Evolutionary conservation across 73 alveolate species (phyloP).

Genomic region (Uronychia binucleata): DNA sequence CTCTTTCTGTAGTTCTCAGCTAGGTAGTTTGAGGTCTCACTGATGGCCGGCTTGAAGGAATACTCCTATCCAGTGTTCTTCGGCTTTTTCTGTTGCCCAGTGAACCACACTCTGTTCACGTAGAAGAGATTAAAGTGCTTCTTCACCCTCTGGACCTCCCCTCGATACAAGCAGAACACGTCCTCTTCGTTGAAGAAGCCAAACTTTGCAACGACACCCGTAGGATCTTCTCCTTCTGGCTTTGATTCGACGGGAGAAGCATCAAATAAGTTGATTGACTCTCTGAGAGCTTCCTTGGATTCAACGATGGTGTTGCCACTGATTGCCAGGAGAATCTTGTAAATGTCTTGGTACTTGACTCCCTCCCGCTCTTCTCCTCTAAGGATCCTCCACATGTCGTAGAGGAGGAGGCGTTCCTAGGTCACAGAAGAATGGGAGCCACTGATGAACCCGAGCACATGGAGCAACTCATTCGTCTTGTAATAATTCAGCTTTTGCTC

Average conservation of each 20-base stretch:
- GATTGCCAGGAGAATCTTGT: conserved; percentile 18
- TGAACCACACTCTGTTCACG: conserved; percentile 26
- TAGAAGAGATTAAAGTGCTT: conserved; percentile 23
- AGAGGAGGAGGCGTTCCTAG: conserved; percentile 30
- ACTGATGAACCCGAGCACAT: conserved; percentile 9
- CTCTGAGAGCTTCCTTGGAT: conserved; percentile 7
- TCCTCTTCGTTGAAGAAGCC: conserved; percentile 31
- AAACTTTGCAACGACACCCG: background rate
- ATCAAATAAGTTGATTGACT: background rate
- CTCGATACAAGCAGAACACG: conserved; percentile 7
- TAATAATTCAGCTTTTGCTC: background rate
- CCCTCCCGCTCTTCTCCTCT: conserved; percentile 50
- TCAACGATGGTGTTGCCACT: conserved; percentile 12
- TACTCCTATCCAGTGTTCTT: background rate
- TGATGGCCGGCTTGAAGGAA: conserved; percentile 28
- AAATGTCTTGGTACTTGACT: conserved; percentile 13
- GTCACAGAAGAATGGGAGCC: conserved; percentile 8
- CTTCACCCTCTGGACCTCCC: conserved; percentile 6
- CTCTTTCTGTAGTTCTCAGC: conserved; percentile 33
- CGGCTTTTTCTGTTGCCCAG: conserved; percentile 12
- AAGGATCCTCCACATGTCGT: conserved; percentile 53
- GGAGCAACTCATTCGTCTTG: conserved; percentile 2
- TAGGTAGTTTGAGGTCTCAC: background rate
- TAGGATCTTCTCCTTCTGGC: background rate
- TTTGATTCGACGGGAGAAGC: background rate